Base-by-base conservation (phyloP, 805 yeast species). In the Ogataea salicorniae region DNA sequence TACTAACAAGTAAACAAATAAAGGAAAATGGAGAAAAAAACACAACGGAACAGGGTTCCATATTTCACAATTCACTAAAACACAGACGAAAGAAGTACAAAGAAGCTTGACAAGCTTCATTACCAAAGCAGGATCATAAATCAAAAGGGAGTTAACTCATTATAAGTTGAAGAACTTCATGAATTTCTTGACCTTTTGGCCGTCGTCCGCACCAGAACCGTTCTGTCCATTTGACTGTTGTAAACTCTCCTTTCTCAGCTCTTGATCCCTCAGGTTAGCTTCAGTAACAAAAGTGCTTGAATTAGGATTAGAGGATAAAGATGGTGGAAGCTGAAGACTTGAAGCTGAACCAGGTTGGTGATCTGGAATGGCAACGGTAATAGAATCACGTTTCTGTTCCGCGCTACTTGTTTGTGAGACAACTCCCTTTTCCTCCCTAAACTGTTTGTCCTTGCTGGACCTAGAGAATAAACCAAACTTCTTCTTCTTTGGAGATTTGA, bases 121-220 rank as follows among this genome's bases (percentile, higher is more conserved):
- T n/a, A 18, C 17, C 20, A 34, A 18, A 20, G 36, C n/a, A 34
- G 17, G 22, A n/a, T 29, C 26, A n/a, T 5, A 37, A 4, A 48
- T 17, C 26, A 29, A 22, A 34, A 34, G 33, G 15, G 37, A 35
- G n/a, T 2, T 29, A 11, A 22, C 5, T 8, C 14, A 41, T 45
- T 44, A 57, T 41, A 64, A 48, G 42, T 64, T 62, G 52, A 64
- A 64, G 39, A 63, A 54, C 36, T 54, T 57, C 60, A 53, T 56
- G 17, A 64, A 55, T 46, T 54, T 59, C 23, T 48, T 47, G 16
- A 64, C 54, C 46, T 54, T 59, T 26, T 48, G 46, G 7, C 62
- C 60, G n/a, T 49, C 52, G 2, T 35, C 39, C 13, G 45, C 26
- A 31, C 43, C 20, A 18, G 31, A 38, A 23, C 16, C 8, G 6